These are phyloP conservation scores for Vitis labrusca DNA, from an alignment of 164 flowering plant species.

Conservation along the genomic window DNA sequence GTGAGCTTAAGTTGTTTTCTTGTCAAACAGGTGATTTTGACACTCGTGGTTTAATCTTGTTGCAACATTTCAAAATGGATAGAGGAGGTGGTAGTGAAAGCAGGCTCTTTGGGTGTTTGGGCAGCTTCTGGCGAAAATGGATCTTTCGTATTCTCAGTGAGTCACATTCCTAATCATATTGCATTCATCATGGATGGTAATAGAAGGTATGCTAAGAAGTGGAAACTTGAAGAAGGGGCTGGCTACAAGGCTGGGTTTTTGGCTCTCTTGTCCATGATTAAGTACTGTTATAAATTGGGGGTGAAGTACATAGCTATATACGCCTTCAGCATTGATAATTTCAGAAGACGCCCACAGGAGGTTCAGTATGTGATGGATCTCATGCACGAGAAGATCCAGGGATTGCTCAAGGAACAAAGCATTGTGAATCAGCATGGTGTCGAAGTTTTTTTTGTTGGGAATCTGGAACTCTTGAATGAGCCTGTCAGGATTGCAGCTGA, in stretches of 20 bases:
- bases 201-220: conserved; percentile 51
- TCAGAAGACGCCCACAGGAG: conserved; percentile 64
- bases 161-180: conserved; percentile 54
- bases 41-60: neutral
- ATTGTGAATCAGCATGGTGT: conserved; percentile 54
- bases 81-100: neutral
- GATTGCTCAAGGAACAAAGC: conserved; percentile 45
- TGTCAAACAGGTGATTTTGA: neutral
- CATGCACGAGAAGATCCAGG: conserved; percentile 63
- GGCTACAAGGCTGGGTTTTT: conserved; percentile 49
- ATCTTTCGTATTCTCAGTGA: conserved; percentile 35
- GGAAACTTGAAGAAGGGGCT: conserved; percentile 27
- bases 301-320: conserved; percentile 64
- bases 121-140: conserved; percentile 27
- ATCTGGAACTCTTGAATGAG: conserved; percentile 55
- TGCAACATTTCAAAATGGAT: conserved; percentile 11
- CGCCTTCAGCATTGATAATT: conserved; percentile 91
- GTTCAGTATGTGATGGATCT: conserved; percentile 62
- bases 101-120: conserved; percentile 13
- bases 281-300: conserved; percentile 68
- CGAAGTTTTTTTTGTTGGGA: conserved; percentile 57
- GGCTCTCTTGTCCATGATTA: conserved; percentile 50
- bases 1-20: neutral
- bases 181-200: conserved; percentile 79
- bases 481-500: conserved; percentile 60